Percentiles rank a stretch among this genome's conserved stretches.
Evolutionary conservation across 805 yeast genomes (phyloP).

Genomic region (Sugiyamaella marilandica): DNA sequence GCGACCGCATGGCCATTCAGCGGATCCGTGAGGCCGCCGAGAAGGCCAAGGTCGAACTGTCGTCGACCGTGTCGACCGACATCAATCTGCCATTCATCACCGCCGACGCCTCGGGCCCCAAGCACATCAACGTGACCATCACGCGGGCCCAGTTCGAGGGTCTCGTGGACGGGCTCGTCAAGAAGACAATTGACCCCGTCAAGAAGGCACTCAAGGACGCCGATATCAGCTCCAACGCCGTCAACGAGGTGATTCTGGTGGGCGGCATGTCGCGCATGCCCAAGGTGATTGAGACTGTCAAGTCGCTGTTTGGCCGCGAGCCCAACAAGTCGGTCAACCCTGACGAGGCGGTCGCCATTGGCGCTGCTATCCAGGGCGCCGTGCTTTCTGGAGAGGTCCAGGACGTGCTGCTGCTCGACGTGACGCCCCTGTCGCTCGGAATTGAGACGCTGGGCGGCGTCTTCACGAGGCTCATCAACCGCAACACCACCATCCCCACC

Average conservation of each 20-base stretch:
- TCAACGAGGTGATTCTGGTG: slow-evolving; percentile 77
- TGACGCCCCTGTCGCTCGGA: slow-evolving; percentile 87
- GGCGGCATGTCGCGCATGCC: slow-evolving; percentile 96
- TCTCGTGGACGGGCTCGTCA: slow-evolving; percentile 63
- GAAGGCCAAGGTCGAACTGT: slow-evolving; percentile 83
- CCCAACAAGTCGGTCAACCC: slow-evolving; percentile 94
- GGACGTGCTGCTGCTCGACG: slow-evolving; percentile 85
- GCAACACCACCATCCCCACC: slow-evolving; percentile 95
- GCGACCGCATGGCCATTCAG: slow-evolving; percentile 74
- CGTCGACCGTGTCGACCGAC: slow-evolving; percentile 65
- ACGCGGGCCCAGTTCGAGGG: slow-evolving; percentile 64
- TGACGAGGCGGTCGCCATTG: slow-evolving; percentile 90
- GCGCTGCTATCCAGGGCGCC: slow-evolving; percentile 98
- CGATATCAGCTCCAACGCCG: slow-evolving; percentile 55
- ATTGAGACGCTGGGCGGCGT: slow-evolving; percentile 98
- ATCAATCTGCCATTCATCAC: slow-evolving; percentile 83
- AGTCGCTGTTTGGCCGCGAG: slow-evolving; percentile 69
- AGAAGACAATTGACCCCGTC: slow-evolving; percentile 70
- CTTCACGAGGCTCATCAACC: slow-evolving; percentile 83
- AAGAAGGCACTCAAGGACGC: slow-evolving; percentile 83
- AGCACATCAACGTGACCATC: slow-evolving; percentile 67
- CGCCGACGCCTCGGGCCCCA: slow-evolving; percentile 79
- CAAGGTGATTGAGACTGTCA: slow-evolving; percentile 73
- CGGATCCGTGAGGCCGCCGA: slow-evolving; percentile 85
- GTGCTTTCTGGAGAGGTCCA: slow-evolving; percentile 92